Conservation (phyloP, 345 rosid species). For the Lagerstroemia speciosa region DNA sequence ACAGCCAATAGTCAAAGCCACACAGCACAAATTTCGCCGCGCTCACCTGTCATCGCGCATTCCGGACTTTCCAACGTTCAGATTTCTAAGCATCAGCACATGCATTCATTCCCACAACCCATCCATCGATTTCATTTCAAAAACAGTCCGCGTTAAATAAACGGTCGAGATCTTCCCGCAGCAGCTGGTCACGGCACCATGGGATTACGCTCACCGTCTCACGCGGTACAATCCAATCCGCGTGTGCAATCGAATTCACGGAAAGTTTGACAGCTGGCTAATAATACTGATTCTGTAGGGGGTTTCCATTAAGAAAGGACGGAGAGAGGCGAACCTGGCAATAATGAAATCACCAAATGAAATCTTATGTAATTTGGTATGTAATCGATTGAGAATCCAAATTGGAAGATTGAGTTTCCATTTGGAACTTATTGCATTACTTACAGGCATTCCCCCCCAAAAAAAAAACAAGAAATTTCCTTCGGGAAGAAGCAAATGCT, state of each 20-base stretch:
- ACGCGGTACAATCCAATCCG: too few relatives aligned
- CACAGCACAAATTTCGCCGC: background rate
- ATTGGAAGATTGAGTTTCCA: too few relatives aligned
- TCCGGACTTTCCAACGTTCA: slow-evolving; percentile 10
- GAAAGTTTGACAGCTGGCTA: background rate
- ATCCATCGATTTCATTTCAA: background rate
- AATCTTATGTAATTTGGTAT: too few relatives aligned
- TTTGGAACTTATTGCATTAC: too few relatives aligned
- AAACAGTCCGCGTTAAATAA: too few relatives aligned
- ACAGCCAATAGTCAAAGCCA: background rate
- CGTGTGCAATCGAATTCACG: too few relatives aligned
- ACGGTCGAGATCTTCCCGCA: background rate
- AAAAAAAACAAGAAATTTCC: too few relatives aligned
- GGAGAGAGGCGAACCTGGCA: background rate
- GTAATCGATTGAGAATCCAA: background rate
- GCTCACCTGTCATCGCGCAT: background rate
- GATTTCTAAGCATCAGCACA: background rate
- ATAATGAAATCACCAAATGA: too few relatives aligned
- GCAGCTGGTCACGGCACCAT: background rate
- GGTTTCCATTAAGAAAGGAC: background rate
- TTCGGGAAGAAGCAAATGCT: too few relatives aligned
- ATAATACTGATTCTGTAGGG: background rate
- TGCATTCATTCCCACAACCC: background rate
- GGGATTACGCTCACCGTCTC: background rate
- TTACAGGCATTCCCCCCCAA: too few relatives aligned